These are phyloP conservation scores for Aegle marmelos DNA, from an alignment of 345 rosid species.

Conservation along the genomic window DNA sequence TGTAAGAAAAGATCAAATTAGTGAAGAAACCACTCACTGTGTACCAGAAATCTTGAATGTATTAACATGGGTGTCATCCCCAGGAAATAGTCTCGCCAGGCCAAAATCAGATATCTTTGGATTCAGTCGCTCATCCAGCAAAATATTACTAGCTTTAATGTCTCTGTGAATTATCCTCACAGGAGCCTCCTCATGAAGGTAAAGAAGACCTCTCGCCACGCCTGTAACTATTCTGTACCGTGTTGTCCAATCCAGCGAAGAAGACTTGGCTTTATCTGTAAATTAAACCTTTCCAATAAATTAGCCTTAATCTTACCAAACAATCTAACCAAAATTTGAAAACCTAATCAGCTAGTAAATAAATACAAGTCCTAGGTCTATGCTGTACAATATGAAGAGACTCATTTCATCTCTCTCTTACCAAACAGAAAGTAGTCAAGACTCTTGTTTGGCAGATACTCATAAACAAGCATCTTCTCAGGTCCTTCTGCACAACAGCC, in stretches of 20 bases:
- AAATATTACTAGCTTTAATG: slow-evolving; percentile 70
- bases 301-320: not conserved
- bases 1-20: not conserved
- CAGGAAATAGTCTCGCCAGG: slow-evolving; percentile 80
- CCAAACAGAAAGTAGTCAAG: slow-evolving; percentile 71
- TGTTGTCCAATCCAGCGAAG: slow-evolving; percentile 54
- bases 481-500: slow-evolving; percentile 74
- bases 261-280: slow-evolving; percentile 50
- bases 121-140: slow-evolving; percentile 58
- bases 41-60: slow-evolving; percentile 82
- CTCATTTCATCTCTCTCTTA: slow-evolving; percentile 15
- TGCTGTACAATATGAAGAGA: not conserved
- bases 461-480: slow-evolving; percentile 79
- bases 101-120: slow-evolving; percentile 91
- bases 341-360: not conserved
- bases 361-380: not conserved
- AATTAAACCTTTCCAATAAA: slow-evolving; percentile 13
- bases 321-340: not conserved
- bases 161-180: slow-evolving; percentile 78
- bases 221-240: slow-evolving; percentile 57
- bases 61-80: slow-evolving; percentile 73
- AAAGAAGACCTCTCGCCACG: slow-evolving; percentile 73
- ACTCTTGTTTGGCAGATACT: slow-evolving; percentile 76
- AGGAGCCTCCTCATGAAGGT: slow-evolving; percentile 83
- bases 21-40: slow-evolving; percentile 54